Base-by-base conservation (phyloP, 2,329 filamentous ascomycete species). In the Beauveria sp. region DNA sequence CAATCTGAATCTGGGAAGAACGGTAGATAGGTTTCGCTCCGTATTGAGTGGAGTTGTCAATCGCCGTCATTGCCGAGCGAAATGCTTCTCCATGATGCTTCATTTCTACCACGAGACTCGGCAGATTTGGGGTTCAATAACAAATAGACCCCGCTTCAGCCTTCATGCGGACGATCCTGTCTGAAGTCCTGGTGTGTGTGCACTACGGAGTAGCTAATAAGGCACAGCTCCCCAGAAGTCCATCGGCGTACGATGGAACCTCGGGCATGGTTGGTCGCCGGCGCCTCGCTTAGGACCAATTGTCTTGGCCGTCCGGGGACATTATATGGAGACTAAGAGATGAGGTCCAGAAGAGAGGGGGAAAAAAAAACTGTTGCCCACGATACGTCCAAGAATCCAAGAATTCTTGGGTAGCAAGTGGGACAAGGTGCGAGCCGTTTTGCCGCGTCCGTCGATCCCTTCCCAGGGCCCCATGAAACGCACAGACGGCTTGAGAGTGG, bases 381-480 rank as follows among this genome's bases (percentile, higher is more conserved):
- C 34, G 34, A 38, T 38, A 38, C 14, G 34, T 38, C 34, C 28
- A 10, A 30, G 28, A 10, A 20, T 45, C 24, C 18, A n/a, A 38
- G n/a, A 58, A 18, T n/a, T 40, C 28, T n/a, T 26, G 16, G 30
- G 30, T 26, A 38, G 34, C 34, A 38, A 38, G 34, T 38, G 40
- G 24, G 40, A 45, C 24, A 28, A 18, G 10, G 14, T 20, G 40
- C 9, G 22, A 42, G 55, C 55, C 46, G 55, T 42, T 50, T 58
- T 58, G 46, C 55, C 55, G 45, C 34, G 30, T 34, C 30, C 5
- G 55, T 38, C 46, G 55, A 58, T 58, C 55, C 18, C 53, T 50
- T 22, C 2, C n/a, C 16, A 42, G 45, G 30, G 16, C 20, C 55
- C 43, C 43, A 38, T 46, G 45, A 49, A 57, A 24, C 22, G 55